These are phyloP conservation scores for Mycena galericulata DNA, from an alignment of 768 basidiomycete species.

Conservation along the genomic window DNA sequence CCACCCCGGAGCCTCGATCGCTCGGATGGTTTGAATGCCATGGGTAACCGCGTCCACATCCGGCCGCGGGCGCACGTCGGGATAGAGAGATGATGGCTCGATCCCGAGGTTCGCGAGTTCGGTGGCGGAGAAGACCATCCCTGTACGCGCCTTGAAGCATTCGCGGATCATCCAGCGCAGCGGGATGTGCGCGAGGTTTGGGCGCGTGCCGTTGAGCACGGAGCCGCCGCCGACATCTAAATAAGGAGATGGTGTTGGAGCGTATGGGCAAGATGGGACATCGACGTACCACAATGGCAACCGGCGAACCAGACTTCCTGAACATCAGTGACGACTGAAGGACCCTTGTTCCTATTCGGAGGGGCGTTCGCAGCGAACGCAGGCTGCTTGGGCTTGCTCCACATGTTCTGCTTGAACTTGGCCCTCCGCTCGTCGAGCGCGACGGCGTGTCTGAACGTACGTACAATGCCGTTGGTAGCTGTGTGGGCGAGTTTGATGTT, in stretches of 20 bases:
- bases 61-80: slow-evolving; percentile 12
- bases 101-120: slow-evolving; percentile 20
- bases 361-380: neutral
- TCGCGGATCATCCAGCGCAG: slow-evolving; percentile 25
- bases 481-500: slow-evolving; percentile 16
- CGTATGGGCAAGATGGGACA: slow-evolving; percentile 2
- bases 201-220: slow-evolving; percentile 20
- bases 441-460: slow-evolving; percentile 21
- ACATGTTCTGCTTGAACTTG: slow-evolving; percentile 21
- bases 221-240: slow-evolving; percentile 24
- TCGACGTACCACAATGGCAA: slow-evolving; percentile 24
- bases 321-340: slow-evolving; percentile 21
- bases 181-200: slow-evolving; percentile 21
- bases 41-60: slow-evolving; percentile 2
- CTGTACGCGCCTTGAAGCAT: slow-evolving; percentile 25
- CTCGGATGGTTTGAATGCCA: slow-evolving; percentile 15
- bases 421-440: slow-evolving; percentile 26
- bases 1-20: slow-evolving; percentile 14
- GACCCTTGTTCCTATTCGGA: slow-evolving; percentile 1
- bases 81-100: slow-evolving; percentile 17
- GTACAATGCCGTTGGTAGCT: slow-evolving; percentile 19
- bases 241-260: neutral
- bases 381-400: slow-evolving; percentile 15
- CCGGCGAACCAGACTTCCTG: slow-evolving; percentile 27
- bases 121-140: slow-evolving; percentile 15